Base-by-base conservation (phyloP, 192 early-diverging fungal genomes). In the Coemansia sp. region DNA sequence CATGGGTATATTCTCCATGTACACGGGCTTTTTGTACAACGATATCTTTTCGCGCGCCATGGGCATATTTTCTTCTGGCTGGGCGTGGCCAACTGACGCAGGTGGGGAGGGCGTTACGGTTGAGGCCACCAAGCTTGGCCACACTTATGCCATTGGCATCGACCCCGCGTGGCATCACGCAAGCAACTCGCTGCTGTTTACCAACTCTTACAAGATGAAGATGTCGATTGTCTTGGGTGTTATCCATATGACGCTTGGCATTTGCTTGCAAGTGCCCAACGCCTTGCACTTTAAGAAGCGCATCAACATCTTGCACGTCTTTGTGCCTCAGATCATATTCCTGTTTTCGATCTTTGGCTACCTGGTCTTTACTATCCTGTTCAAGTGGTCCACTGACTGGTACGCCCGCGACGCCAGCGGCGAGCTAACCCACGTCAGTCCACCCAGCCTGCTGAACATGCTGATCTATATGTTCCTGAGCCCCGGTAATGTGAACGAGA, bases 141-240 rank as follows among this genome's bases (percentile, higher is more conserved):
- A 77, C 63, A 73, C 73, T 11, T 97, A 98, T 75, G 75, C 88
- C 1, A 82, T 97, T 60, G 95, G 95, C 65, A 83, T 97, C 9
- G 95, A 97, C 78, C 95, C 95, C 23, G 90, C 91, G 9, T 99
- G 98, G 98, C 93, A 95, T 65, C 90, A 89, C 41, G 86, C 95
- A 10, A 94, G 97, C 46, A 99, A 99, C 86, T 89, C 82, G 71
- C 89, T 99, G 58, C 68, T 98, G 48, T 99, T 99, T 73, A 88
- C 90, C 57, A 99, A 99, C 85, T 97, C 96, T 59, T 99, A 99
- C 88, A 99, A 99, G 88, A 99, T 99, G 98, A 99, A 99, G 82
- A 93, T 94, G 91, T 92, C 95, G 6, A 90, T 99, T 73, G 87
- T 99, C 57, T 65, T 99, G 25, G 98, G 98, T 66, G 95, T 98